phyloP scores from a whole-genome alignment of 1,284 basidiomycete species.

The Rhodotorula sp. region DNA sequence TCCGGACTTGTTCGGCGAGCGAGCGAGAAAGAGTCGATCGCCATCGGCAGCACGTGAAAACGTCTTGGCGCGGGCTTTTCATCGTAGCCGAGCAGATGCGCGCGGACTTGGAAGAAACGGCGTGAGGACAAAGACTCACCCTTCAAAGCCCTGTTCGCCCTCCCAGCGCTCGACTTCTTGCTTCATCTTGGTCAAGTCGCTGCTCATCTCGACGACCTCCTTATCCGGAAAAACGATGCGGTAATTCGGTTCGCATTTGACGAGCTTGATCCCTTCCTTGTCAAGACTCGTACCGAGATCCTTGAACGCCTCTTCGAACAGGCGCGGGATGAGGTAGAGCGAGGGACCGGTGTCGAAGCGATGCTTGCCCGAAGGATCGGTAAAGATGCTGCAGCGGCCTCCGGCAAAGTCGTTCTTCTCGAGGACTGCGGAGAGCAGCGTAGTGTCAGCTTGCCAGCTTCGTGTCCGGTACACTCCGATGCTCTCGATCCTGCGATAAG shows the following conservation, averaged over 20 bases:
- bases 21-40: neutral
- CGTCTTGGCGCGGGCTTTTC: too few relatives aligned
- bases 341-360: slow-evolving; percentile 18
- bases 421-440: slow-evolving; percentile 17
- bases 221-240: slow-evolving; percentile 54
- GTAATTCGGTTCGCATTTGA: slow-evolving; percentile 54
- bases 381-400: slow-evolving; percentile 56
- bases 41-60: too few relatives aligned
- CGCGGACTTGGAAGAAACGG: neutral
- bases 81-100: neutral
- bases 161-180: slow-evolving; percentile 55
- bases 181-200: slow-evolving; percentile 53
- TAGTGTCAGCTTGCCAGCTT: slow-evolving; percentile 43
- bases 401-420: slow-evolving; percentile 53
- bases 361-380: slow-evolving; percentile 47
- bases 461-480: too few relatives aligned
- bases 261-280: slow-evolving; percentile 51
- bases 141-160: slow-evolving; percentile 53
- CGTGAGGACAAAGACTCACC: slow-evolving; percentile 38
- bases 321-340: slow-evolving; percentile 51
- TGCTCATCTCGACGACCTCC: slow-evolving; percentile 52
- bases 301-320: slow-evolving; percentile 54
- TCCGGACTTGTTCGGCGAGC: neutral
- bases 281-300: slow-evolving; percentile 53
- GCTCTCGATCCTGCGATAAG: neutral